Evolutionary conservation across 2,329 filamentous ascomycete genomes (phyloP), one percentile per base, ranked within the genome.

Genomic region (Ophiostoma ulmi): DNA sequence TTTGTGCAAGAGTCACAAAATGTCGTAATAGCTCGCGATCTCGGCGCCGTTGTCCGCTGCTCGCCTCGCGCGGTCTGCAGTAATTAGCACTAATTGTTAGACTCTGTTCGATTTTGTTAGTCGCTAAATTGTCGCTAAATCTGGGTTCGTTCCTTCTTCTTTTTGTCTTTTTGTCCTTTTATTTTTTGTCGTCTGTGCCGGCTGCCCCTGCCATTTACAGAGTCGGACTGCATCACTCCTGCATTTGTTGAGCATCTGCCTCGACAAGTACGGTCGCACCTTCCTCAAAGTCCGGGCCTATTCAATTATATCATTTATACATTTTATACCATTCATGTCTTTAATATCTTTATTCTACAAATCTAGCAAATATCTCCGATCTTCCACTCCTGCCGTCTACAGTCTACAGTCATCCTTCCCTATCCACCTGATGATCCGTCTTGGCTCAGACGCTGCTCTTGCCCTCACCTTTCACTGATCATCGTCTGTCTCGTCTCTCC

Each of bases 381-480:
- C 44, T 48, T 20, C 44, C 44, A 48, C 44, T 48, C 44, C 44
- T 48, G 44, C 44, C 44, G 44, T n/a, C 44, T 20, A 44, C 41
- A 17, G 41, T 14, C 11, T 41, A n/a, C 44, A 48, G 44, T 48
- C 44, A 48, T 48, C 8, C 44, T 20, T 20, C 44, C 52, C 52
- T 58, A 58, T 58, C 31, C 26, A 22, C 52, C 52, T 58, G 52
- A 26, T 58, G 52, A 58, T 58, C 52, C 52, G 52, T 58, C 52
- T 58, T 58, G 52, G 52, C 52, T 58, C 52, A 58, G 52, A 58
- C 52, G 52, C 52, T 13, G 52, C 52, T 58, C 52, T 58, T 58
- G 52, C 52, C 52, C 52, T 58, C 52, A 22, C 52, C n/a, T 35
- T 26, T 61, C 55, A 31, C 26, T 63, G 58, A 63, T 63, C 58